phyloP scores from a whole-genome alignment of 2,329 filamentous ascomycete genomes.

The Dendrostoma leiphaemia region DNA sequence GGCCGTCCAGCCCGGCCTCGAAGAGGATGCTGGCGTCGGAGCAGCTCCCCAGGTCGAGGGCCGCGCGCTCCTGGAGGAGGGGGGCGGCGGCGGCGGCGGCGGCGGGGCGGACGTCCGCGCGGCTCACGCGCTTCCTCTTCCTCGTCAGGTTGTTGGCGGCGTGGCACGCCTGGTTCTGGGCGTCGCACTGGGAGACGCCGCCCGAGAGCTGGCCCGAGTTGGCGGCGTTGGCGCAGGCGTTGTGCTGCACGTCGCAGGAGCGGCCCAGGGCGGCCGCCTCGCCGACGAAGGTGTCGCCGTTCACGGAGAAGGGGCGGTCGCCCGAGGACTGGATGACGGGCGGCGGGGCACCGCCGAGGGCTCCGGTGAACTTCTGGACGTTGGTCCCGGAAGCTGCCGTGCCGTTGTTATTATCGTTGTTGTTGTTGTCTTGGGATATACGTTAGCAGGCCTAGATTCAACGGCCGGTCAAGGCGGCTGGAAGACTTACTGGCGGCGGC shows the following conservation, averaged over 20 bases:
- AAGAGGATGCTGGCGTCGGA: constrained; percentile 40
- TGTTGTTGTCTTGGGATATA: constrained; percentile 4
- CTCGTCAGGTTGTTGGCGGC: constrained; percentile 18
- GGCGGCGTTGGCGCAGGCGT: constrained; percentile 40
- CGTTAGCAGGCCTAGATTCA: neutral
- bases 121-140: neutral
- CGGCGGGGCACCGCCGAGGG: constrained; percentile 38
- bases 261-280: constrained; percentile 38
- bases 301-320: constrained; percentile 33
- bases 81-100: neutral
- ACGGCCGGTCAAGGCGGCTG: no score
- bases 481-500: neutral
- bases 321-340: constrained; percentile 32
- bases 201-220: constrained; percentile 33
- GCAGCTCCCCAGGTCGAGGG: constrained; percentile 39
- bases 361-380: constrained; percentile 39
- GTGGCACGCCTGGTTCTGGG: constrained; percentile 32
- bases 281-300: constrained; percentile 39
- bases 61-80: constrained; percentile 8
- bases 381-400: constrained; percentile 25
- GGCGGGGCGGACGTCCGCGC: neutral
- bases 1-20: constrained; percentile 41
- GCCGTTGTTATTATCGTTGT: neutral
- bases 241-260: constrained; percentile 45
- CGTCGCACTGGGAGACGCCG: constrained; percentile 33